Evolutionary conservation across 106 monocot species (phyloP), one percentile per base, ranked within the genome.

Genomic region (Platanthera zijinensis): DNA sequence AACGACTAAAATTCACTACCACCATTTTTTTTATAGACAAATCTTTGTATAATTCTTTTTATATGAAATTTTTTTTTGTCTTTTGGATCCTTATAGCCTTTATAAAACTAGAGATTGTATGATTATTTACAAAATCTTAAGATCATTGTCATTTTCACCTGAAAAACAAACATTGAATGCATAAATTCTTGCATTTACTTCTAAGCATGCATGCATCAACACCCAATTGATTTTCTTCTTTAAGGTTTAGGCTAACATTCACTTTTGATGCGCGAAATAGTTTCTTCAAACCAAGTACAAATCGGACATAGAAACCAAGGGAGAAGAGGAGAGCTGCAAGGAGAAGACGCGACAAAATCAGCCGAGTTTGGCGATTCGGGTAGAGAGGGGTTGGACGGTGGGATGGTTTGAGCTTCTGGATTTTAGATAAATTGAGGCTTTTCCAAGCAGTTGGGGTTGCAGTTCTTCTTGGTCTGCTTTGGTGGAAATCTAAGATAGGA

Each of bases 401-500:
- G 81, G 74, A 49, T 92, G 95, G 86, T 7, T 80, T 1, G 84
- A 92, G 69, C 96, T 90, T 92, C 28, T 1, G 82, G 21, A 84
- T 96, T 69, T 75, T 96, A 2, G 96, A 92, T 71, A 90, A 86
- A 80, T 32, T 96, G 47, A 92, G 90, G 50, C 67, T 96, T 28
- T 45, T 84, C 5, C 96, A 96, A 73, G 78, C 96, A 10, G 74
- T 96, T 81, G 95, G 95, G 66, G 96, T 92, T 11, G 96, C 92
- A 30, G 19, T 85, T 74, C 83, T 96, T 7, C 74, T 96, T 50
- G 96, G 96, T 7, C 84, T 93, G 52, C 88, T 96, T 18, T 96
- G 96, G 96, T 96, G 96, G 96, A 90, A 90, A 81, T 96, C 96
- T 18, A 86, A 87, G 47, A 90, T 19, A 21, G 87, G 69, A n/a